Conservation (phyloP, 129 eudicot genomes). For the Flaveria brownii region DNA sequence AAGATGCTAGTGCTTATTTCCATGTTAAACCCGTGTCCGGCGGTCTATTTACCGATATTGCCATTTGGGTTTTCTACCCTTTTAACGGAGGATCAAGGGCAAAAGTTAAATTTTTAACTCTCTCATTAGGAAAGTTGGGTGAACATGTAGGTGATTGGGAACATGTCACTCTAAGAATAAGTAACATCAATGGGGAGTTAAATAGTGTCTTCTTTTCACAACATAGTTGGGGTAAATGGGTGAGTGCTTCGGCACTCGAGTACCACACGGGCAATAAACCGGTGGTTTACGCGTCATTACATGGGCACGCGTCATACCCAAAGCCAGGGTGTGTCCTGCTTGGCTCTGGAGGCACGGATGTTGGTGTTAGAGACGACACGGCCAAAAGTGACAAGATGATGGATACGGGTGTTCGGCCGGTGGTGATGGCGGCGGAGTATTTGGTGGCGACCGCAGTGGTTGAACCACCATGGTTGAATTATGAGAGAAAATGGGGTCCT, state of each 20-base stretch:
- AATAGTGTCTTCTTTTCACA: conserved; percentile 14
- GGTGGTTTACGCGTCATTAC: conserved; percentile 7
- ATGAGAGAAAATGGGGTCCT: conserved; percentile 20
- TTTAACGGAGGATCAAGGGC: conserved; percentile 12
- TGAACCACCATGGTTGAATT: conserved; percentile 20
- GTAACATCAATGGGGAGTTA: conserved; percentile 15
- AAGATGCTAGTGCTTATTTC: conserved; percentile 18
- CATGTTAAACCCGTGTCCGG: conserved; percentile 3
- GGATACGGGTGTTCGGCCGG: conserved; percentile 8
- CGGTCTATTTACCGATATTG: conserved; percentile 13
- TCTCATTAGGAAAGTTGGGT: conserved; percentile 14
- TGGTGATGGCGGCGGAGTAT: conserved; percentile 14
- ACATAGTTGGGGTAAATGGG: conserved; percentile 21
- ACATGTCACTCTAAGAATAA: conserved; percentile 14
- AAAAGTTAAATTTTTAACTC: conserved; percentile 5
- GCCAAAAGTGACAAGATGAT: conserved; percentile 14
- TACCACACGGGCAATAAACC: conserved; percentile 14
- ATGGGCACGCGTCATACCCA: conserved; percentile 15
- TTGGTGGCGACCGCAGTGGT: background rate
- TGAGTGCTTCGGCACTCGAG: conserved; percentile 20
- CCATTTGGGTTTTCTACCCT: conserved; percentile 18
- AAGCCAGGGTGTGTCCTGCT: conserved; percentile 6
- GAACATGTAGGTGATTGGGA: conserved; percentile 19
- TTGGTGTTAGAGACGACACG: conserved; percentile 10
- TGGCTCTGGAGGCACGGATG: conserved; percentile 8